These are phyloP conservation scores for Dioscorea zingiberensis DNA, from an alignment of 106 monocot species.

Conservation along the genomic window DNA sequence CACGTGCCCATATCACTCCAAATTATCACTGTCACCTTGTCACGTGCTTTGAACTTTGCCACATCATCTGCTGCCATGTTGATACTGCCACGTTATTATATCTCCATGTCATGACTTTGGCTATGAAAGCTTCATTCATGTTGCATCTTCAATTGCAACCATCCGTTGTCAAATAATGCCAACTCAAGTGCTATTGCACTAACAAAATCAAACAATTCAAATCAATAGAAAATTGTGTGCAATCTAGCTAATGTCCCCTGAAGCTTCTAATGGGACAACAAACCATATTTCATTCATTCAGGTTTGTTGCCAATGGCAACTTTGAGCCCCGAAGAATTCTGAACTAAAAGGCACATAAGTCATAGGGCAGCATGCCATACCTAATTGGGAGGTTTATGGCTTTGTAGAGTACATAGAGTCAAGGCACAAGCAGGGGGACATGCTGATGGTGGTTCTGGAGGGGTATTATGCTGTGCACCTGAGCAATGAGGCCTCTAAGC, in stretches of 20 bases:
- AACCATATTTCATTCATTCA: constrained; percentile 4
- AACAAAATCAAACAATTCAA: not conserved
- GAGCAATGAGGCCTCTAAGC: constrained; percentile 38
- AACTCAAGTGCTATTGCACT: too few relatives aligned
- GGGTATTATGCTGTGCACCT: constrained; percentile 27
- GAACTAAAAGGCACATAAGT: constrained; percentile 27
- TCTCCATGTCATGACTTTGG: too few relatives aligned
- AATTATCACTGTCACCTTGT: too few relatives aligned
- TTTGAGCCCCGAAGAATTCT: constrained; percentile 19
- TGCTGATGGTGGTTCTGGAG: constrained; percentile 32
- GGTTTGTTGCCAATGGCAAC: constrained; percentile 23
- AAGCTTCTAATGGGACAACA: not conserved
- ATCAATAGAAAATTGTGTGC: not conserved
- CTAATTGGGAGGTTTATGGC: constrained; percentile 24
- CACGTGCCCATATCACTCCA: too few relatives aligned
- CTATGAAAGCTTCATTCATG: too few relatives aligned
- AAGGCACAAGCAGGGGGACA: constrained; percentile 38
- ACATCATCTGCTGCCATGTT: too few relatives aligned
- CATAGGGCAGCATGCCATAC: constrained; percentile 11
- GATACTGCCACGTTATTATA: too few relatives aligned
- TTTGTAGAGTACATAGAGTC: constrained; percentile 42
- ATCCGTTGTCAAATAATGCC: too few relatives aligned
- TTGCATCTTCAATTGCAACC: too few relatives aligned
- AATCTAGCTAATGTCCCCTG: not conserved
- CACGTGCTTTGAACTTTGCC: too few relatives aligned